Conservation (phyloP, 352 stramenopile genomes). For the Phytophthora sojae region DNA sequence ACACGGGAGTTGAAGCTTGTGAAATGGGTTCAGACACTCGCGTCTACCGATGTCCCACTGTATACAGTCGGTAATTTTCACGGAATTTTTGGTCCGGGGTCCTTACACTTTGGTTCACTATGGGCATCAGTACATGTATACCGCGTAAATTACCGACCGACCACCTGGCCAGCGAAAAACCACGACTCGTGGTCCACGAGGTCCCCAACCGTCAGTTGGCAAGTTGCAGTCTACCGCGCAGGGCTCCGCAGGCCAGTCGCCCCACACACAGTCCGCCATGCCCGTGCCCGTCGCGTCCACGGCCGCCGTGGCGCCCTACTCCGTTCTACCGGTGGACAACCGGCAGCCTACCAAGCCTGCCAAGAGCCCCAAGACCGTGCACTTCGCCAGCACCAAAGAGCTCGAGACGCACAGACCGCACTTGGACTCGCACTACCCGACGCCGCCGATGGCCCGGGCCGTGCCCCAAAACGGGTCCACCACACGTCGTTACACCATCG, state of each 20-base stretch:
- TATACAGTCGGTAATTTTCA: constrained; percentile 12
- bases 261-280: constrained; percentile 4
- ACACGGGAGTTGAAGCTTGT: neutral
- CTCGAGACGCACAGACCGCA: constrained; percentile 40
- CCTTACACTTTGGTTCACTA: neutral
- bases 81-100: neutral
- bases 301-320: constrained; percentile 17
- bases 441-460: constrained; percentile 34
- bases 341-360: constrained; percentile 7
- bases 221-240: constrained; percentile 17
- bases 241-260: neutral
- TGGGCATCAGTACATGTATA: neutral
- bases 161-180: constrained; percentile 16
- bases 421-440: constrained; percentile 58
- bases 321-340: constrained; percentile 6
- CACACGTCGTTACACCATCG: constrained; percentile 59
- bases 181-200: no score
- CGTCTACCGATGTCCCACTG: neutral
- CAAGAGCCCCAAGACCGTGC: constrained; percentile 49
- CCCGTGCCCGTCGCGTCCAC: constrained; percentile 6
- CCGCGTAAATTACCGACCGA: constrained; percentile 14
- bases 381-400: constrained; percentile 57
- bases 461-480: constrained; percentile 60
- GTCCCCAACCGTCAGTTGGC: constrained; percentile 11
- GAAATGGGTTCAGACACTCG: constrained; percentile 25